Base-by-base conservation (phyloP, 441 rosid species). In the Adansonia rubrostipa region DNA sequence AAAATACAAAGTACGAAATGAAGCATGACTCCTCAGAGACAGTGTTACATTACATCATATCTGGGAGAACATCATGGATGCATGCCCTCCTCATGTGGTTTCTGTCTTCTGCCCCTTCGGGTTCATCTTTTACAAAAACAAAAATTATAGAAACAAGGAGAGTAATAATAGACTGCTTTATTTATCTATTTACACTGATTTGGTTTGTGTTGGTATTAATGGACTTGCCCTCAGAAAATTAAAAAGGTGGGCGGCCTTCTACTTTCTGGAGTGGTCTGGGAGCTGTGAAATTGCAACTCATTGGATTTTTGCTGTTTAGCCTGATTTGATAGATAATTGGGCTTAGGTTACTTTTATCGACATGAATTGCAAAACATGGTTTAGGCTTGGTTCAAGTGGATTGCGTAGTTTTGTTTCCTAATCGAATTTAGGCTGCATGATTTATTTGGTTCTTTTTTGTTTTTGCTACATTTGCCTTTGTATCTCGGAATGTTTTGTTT, bases 11-110 rank as follows among this genome's bases (percentile, higher is more conserved):
- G 33, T 6, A 19, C 1, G 33, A 1, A 9, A 9, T 20, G 14
- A 9, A 50, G 53, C 53, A 10, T 50, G 28, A 24, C 28, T 24
- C 28, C 28, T 24, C 28, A 24, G 0, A 24, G 53, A 15, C 58
- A 15, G 58, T 15, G 58, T 53, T 6, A 56, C 61, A 82, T 81
- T 69, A 57, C 73, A 65, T 81, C 79, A 73, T 79, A 76, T 86
- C 64, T 33, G 42, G 9, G 36, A 78, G 78, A 44, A 76, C 28
- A 24, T 24, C 74, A 63, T 79, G 76, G 73, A 73, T 77, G 67
- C 71, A 47, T 64, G 71, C 78, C 28, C 14, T 68, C 71, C 51
- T 48, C 82, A 62, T 45, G 42, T 79, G 64, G 42, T 36, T 69
- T 75, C 61, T 13, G 62, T 53, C 42, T 36, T 33, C 68, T 33